Conservation (phyloP, 2,329 filamentous ascomycete species). For the Stromatinia cepivora region DNA sequence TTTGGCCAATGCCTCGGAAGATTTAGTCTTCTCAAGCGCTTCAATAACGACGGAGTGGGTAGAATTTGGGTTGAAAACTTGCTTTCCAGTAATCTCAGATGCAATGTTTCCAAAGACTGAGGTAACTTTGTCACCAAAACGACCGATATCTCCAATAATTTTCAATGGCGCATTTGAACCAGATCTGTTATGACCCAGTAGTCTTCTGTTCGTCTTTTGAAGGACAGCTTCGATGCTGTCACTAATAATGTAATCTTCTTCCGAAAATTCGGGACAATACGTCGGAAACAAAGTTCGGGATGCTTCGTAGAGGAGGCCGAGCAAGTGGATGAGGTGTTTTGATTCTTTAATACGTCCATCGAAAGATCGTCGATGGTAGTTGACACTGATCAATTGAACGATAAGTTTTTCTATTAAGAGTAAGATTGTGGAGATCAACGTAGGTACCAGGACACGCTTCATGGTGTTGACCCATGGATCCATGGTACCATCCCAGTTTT, state of each 20-base stretch:
- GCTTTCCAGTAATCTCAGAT: conserved; percentile 90
- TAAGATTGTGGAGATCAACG: conserved; percentile 67
- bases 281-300: conserved; percentile 86
- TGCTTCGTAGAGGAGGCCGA: conserved; percentile 86
- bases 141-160: conserved; percentile 70
- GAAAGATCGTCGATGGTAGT: conserved; percentile 83
- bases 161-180: conserved; percentile 76
- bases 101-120: conserved; percentile 91
- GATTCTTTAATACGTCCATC: conserved; percentile 82
- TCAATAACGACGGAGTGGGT: conserved; percentile 87
- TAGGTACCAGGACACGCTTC: conserved; percentile 64
- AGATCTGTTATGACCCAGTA: conserved; percentile 46
- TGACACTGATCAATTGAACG: conserved; percentile 80
- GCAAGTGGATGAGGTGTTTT: conserved; percentile 79
- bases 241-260: conserved; percentile 90
- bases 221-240: conserved; percentile 75
- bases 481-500: background rate
- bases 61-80: conserved; percentile 90
- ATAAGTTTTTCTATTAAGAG: conserved; percentile 76
- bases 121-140: conserved; percentile 89
- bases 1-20: conserved; percentile 88
- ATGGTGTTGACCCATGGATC: conserved; percentile 57
- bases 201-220: conserved; percentile 52
- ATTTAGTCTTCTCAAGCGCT: conserved; percentile 79
- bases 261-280: conserved; percentile 85